Conservation (phyloP, 768 basidiomycete species). For the Dictyophora rubrovolvata region DNA sequence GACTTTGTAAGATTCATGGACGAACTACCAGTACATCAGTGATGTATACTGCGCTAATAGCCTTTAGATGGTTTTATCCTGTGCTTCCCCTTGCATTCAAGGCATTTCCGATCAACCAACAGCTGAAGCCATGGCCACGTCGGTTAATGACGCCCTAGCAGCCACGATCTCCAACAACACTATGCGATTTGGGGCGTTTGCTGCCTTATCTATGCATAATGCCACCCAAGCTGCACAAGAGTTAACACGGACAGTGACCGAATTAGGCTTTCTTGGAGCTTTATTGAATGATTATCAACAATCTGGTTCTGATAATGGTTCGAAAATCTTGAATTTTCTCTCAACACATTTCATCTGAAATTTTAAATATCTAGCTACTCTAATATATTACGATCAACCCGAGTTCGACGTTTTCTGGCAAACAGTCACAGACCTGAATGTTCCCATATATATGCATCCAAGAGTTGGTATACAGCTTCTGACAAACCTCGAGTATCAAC, state of each 20-base stretch:
- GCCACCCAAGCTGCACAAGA: constrained; percentile 8
- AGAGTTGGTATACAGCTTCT: constrained; percentile 1
- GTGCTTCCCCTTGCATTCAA: constrained; percentile 8
- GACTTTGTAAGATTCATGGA: constrained; percentile 1
- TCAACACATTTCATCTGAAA: not conserved
- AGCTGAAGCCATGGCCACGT: constrained; percentile 1
- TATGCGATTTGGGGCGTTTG: constrained; percentile 10
- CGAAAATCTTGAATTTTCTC: not conserved
- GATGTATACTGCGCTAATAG: no score
- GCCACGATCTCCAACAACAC: constrained; percentile 10
- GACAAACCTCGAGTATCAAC: constrained; percentile 6
- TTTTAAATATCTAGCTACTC: constrained; percentile 1
- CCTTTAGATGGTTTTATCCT: constrained; percentile 9
- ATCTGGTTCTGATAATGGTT: constrained; percentile 10
- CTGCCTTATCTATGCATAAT: constrained; percentile 10
- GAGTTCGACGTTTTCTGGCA: constrained; percentile 11
- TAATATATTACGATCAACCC: constrained; percentile 10
- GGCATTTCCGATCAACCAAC: constrained; percentile 7
- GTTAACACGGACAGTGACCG: constrained; percentile 6
- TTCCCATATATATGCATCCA: constrained; percentile 11
- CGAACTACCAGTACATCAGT: no score
- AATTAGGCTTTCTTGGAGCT: constrained; percentile 9
- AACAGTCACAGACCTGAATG: constrained; percentile 5
- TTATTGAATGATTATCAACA: constrained; percentile 12
- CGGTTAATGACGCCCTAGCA: constrained; percentile 5